Evolutionary conservation across 1,139 yeast species (phyloP).

Genomic region (Yarrowia galli): DNA sequence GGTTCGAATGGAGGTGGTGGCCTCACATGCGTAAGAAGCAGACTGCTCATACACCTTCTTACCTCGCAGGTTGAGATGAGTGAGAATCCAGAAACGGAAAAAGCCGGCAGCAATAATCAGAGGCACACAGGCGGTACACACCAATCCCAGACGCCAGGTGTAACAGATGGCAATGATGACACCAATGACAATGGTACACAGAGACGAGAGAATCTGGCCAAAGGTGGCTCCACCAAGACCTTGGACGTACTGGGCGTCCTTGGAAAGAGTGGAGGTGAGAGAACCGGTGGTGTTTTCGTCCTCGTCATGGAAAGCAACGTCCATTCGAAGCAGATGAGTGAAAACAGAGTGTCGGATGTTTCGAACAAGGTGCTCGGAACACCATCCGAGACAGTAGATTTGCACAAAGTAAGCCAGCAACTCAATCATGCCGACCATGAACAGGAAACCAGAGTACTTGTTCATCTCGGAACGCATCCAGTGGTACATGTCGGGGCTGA

Average conservation of each 20-base stretch:
- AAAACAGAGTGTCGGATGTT: constrained; percentile 49
- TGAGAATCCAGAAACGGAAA: constrained; percentile 81
- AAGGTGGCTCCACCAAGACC: constrained; percentile 88
- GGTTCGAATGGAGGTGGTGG: constrained; percentile 51
- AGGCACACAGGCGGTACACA: constrained; percentile 69
- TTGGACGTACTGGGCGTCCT: constrained; percentile 84
- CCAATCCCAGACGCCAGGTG: constrained; percentile 69
- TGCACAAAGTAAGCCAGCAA: constrained; percentile 48
- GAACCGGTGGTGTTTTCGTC: constrained; percentile 70
- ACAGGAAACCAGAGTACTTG: constrained; percentile 52
- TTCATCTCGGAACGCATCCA: constrained; percentile 52
- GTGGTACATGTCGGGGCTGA: constrained; percentile 47
- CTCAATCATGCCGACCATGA: constrained; percentile 53
- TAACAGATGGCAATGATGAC: constrained; percentile 72
- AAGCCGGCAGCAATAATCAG: constrained; percentile 74
- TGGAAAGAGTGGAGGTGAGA: constrained; percentile 77
- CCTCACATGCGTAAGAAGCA: constrained; percentile 52
- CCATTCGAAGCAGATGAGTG: constrained; percentile 64
- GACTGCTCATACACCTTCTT: constrained; percentile 52
- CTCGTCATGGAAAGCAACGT: constrained; percentile 81
- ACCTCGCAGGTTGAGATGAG: constrained; percentile 64
- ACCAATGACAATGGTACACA: constrained; percentile 75
- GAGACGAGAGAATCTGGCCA: constrained; percentile 75
- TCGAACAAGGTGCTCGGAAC: constrained; percentile 48
- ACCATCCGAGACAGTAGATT: constrained; percentile 45